Evolutionary conservation across 73 alveolate genomes (phyloP).

Genomic region (Tetrahymena malaccensis): DNA sequence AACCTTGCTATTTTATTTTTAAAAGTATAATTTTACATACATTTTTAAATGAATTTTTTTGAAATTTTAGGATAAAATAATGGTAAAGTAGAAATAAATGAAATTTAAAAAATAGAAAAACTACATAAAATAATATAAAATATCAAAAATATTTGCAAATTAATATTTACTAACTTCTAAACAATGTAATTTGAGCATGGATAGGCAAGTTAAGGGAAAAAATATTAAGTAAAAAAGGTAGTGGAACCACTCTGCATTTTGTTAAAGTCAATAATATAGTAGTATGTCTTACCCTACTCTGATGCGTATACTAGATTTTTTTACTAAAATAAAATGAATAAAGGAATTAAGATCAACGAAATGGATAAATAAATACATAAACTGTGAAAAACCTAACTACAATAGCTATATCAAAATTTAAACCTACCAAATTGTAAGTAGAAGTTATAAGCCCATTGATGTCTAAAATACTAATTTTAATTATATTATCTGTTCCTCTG

Average conservation of each 20-base stretch:
- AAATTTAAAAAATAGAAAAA: too few relatives aligned
- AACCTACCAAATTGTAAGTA: background rate
- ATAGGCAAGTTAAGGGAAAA: background rate
- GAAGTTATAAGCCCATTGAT: background rate
- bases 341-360: background rate
- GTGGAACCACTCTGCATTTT: background rate
- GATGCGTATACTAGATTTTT: background rate
- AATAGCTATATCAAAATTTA: too few relatives aligned
- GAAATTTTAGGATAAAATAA: too few relatives aligned
- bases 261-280: background rate
- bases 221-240: background rate
- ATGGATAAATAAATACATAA: too few relatives aligned
- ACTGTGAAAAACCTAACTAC: background rate
- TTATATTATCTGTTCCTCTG: background rate
- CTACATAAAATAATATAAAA: too few relatives aligned
- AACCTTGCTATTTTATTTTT: background rate
- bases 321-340: background rate
- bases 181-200: background rate
- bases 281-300: background rate
- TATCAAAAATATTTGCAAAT: too few relatives aligned
- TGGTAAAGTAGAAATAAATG: background rate
- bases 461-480: background rate
- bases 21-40: too few relatives aligned
- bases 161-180: background rate
- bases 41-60: too few relatives aligned